Evolutionary conservation across 2,329 filamentous ascomycete genomes (phyloP).

Genomic region (Malbranchea zuffiana): DNA sequence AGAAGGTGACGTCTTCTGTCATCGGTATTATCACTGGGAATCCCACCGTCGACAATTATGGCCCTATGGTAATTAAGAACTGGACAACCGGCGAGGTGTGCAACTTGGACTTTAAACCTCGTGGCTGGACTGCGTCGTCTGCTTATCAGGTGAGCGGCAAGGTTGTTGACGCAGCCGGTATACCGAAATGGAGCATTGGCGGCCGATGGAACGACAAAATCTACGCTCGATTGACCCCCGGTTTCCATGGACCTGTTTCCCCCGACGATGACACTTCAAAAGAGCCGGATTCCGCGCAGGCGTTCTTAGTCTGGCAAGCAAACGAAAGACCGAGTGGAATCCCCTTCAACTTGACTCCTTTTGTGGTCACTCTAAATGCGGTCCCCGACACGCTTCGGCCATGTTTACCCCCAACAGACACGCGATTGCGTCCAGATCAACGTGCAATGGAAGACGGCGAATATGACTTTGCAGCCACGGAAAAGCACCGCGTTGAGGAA

Average conservation of each 20-base stretch:
- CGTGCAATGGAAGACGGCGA: constrained; percentile 97
- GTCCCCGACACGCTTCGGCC: constrained; percentile 69
- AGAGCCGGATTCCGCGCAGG: constrained; percentile 55
- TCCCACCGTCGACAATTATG: constrained; percentile 95
- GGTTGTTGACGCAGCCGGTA: constrained; percentile 66
- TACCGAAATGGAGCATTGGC: constrained; percentile 77
- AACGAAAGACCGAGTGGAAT: constrained; percentile 70
- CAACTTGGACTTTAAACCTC: constrained; percentile 80
- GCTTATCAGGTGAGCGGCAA: constrained; percentile 83
- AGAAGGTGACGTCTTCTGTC: constrained; percentile 96
- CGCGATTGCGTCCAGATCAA: constrained; percentile 84
- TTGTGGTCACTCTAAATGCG: constrained; percentile 88
- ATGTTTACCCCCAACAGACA: constrained; percentile 82
- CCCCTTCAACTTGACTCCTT: constrained; percentile 94
- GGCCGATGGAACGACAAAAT: constrained; percentile 97
- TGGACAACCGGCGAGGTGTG: constrained; percentile 91
- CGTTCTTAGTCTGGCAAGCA: constrained; percentile 87
- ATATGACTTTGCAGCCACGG: constrained; percentile 82
- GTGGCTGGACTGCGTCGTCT: constrained; percentile 89
- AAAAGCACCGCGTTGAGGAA: constrained; percentile 92
- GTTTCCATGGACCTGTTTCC: constrained; percentile 65
- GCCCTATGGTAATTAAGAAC: constrained; percentile 93
- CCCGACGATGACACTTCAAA: constrained; percentile 42
- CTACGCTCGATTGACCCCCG: constrained; percentile 84
- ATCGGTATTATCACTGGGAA: constrained; percentile 96